phyloP scores from a whole-genome alignment of 2,329 filamentous ascomycete genomes.

The Keithomyces neogunnii region DNA sequence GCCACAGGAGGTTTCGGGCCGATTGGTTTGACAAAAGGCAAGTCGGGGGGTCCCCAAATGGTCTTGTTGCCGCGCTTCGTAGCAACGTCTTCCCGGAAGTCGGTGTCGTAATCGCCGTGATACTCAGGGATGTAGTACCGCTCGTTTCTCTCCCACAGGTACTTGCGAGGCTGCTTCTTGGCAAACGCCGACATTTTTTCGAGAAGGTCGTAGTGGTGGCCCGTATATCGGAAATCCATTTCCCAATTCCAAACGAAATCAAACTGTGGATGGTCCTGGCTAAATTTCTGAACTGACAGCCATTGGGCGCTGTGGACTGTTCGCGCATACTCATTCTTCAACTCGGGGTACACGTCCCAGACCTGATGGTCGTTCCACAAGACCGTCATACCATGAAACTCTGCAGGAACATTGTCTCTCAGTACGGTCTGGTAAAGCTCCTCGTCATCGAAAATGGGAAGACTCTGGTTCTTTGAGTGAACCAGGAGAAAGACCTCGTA shows the following conservation, averaged over 20 bases:
- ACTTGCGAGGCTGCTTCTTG: conserved; percentile 59
- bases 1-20: conserved; percentile 55
- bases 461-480: conserved; percentile 59
- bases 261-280: conserved; percentile 67
- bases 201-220: conserved; percentile 74
- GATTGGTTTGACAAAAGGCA: conserved; percentile 52
- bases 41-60: conserved; percentile 57
- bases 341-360: conserved; percentile 65
- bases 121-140: conserved; percentile 63
- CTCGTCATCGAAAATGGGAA: conserved; percentile 50
- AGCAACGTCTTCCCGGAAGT: conserved; percentile 59
- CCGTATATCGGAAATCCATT: conserved; percentile 70
- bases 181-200: conserved; percentile 56
- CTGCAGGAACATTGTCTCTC: conserved; percentile 53
- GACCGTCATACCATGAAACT: conserved; percentile 62
- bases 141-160: conserved; percentile 65
- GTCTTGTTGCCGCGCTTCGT: conserved; percentile 39
- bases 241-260: conserved; percentile 86
- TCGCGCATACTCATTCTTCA: conserved; percentile 51
- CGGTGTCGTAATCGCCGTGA: conserved; percentile 58
- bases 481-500: conserved; percentile 75
- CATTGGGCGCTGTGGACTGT: conserved; percentile 56
- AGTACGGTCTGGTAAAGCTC: conserved; percentile 52
- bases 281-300: conserved; percentile 68
- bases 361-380: conserved; percentile 71